Evolutionary conservation across 352 stramenopile species (phyloP).

Genomic region (Phytophthora cactorum): DNA sequence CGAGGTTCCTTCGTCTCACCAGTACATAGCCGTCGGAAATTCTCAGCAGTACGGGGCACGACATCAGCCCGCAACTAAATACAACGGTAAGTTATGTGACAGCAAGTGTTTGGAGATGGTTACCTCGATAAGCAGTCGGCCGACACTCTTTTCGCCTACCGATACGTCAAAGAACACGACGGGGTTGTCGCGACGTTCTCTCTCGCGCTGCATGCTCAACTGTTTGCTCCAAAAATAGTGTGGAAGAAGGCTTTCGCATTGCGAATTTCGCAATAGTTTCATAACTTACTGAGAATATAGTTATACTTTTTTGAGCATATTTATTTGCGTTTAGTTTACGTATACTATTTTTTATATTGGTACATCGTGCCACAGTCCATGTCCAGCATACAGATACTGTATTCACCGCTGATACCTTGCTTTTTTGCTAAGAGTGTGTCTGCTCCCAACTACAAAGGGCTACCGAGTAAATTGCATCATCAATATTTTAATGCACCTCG

Average conservation of each 20-base stretch:
- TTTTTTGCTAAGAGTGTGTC: too few species aligned
- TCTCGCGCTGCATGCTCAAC: slow-evolving; percentile 15
- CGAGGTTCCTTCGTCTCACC: slow-evolving; percentile 79
- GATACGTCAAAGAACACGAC: slow-evolving; percentile 97
- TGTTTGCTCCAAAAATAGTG: slow-evolving; percentile 19
- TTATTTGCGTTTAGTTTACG: too few species aligned
- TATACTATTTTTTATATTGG: too few species aligned
- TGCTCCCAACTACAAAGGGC: background rate
- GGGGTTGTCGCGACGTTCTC: slow-evolving; percentile 61
- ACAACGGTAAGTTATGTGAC: background rate
- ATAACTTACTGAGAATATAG: too few species aligned
- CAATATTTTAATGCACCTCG: slow-evolving; percentile 14
- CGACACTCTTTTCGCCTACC: slow-evolving; percentile 85
- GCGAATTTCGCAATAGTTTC: too few species aligned
- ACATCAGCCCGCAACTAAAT: slow-evolving; percentile 92
- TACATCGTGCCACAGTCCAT: too few species aligned
- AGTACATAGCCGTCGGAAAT: slow-evolving; percentile 96
- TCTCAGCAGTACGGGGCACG: slow-evolving; percentile 95
- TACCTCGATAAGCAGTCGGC: slow-evolving; percentile 93
- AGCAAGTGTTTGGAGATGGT: background rate
- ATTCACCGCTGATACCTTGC: too few species aligned
- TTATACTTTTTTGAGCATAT: too few species aligned
- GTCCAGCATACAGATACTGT: too few species aligned
- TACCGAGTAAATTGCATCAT: background rate
- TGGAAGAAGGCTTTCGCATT: background rate